Evolutionary conservation across 345 rosid species (phyloP).

Genomic region (Garcia nutans): DNA sequence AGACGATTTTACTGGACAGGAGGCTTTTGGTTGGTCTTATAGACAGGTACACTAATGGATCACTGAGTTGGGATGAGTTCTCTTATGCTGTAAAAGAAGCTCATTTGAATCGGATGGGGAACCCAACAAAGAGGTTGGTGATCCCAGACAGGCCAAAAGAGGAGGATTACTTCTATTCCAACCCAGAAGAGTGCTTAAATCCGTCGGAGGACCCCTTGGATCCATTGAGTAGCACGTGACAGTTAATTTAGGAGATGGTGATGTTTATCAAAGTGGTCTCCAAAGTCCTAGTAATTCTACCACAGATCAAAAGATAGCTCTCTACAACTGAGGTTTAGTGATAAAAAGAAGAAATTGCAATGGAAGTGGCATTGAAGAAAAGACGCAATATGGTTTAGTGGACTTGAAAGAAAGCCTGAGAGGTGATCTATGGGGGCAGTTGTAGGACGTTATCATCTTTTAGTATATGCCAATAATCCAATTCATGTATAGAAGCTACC

Average conservation of each 20-base stretch:
- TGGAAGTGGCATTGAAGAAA: slow-evolving; percentile 13
- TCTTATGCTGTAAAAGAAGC: slow-evolving; percentile 67
- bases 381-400: slow-evolving; percentile 2
- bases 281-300: slow-evolving; percentile 25
- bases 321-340: slow-evolving; percentile 6
- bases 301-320: slow-evolving; percentile 25
- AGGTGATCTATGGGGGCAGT: slow-evolving; percentile 16
- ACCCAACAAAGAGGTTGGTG: slow-evolving; percentile 55
- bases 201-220: slow-evolving; percentile 30
- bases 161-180: slow-evolving; percentile 92
- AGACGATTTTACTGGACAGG: slow-evolving; percentile 73
- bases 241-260: slow-evolving; percentile 10
- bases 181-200: slow-evolving; percentile 89
- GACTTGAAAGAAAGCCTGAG: slow-evolving; percentile 21
- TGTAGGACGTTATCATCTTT: slow-evolving; percentile 14
- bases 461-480: slow-evolving; percentile 37
- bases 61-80: slow-evolving; percentile 77
- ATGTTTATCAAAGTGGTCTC: slow-evolving; percentile 10
- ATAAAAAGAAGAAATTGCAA: slow-evolving; percentile 20
- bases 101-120: slow-evolving; percentile 72
- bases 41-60: slow-evolving; percentile 62
- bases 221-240: slow-evolving; percentile 42
- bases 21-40: slow-evolving; percentile 75
- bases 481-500: slow-evolving; percentile 44
- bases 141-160: slow-evolving; percentile 83